A percentile compares a stretch with the other conserved stretches of the same genome.
phyloP scores from a whole-genome alignment of 192 early-diverging fungal genomes.

The Coemansia sp. region DNA sequence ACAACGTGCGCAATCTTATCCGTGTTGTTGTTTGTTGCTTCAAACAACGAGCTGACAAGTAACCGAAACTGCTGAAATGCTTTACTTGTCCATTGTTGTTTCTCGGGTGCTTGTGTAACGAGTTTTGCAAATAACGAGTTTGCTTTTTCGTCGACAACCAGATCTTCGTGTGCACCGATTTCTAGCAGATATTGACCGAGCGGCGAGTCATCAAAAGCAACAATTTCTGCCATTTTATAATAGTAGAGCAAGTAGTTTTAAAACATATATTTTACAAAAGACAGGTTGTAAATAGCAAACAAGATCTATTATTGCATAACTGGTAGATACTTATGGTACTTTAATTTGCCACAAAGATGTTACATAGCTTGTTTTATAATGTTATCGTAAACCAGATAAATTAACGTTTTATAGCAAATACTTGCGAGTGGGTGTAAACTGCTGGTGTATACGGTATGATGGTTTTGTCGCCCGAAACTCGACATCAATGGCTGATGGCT shows the following conservation, averaged over 20 bases:
- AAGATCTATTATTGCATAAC: too few species aligned
- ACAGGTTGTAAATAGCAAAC: too few species aligned
- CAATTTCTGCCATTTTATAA: slow-evolving; percentile 33
- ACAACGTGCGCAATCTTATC: background rate
- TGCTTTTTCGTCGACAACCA: slow-evolving; percentile 15
- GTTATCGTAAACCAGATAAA: too few species aligned
- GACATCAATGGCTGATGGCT: background rate
- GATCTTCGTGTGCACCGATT: slow-evolving; percentile 18
- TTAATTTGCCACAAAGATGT: too few species aligned
- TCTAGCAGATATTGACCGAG: slow-evolving; percentile 43
- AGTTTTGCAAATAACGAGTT: background rate
- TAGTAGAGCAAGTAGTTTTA: background rate
- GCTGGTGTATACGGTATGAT: background rate
- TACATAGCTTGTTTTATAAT: too few species aligned
- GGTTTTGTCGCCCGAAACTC: background rate
- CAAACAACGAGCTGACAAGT: background rate
- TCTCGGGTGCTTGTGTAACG: background rate
- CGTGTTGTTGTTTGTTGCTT: background rate
- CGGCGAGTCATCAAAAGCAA: slow-evolving; percentile 48
- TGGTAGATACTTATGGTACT: too few species aligned
- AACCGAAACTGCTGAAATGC: background rate
- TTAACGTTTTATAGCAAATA: background rate
- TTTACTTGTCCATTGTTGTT: background rate
- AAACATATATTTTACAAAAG: background rate
- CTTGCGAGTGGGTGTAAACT: background rate